Evolutionary conservation across 2,329 filamentous ascomycete genomes (phyloP).

Genomic region (Sporothrix sp.): DNA sequence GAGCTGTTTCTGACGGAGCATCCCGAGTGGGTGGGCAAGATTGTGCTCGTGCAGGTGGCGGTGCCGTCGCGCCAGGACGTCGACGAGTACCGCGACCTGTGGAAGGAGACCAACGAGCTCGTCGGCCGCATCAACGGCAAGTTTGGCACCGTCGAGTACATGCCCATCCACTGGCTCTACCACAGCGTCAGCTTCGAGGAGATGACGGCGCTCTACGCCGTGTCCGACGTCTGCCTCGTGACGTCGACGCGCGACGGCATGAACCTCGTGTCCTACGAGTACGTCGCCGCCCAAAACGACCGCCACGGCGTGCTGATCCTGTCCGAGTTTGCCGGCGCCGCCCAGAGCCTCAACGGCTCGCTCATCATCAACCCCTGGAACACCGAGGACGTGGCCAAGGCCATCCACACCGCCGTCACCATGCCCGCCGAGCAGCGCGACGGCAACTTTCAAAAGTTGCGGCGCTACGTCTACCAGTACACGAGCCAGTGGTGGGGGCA

Average conservation of each 20-base stretch:
- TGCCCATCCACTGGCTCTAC: slow-evolving; percentile 97
- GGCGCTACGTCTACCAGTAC: slow-evolving; percentile 95
- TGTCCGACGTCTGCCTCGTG: slow-evolving; percentile 85
- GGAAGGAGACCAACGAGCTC: slow-evolving; percentile 91
- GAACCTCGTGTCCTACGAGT: slow-evolving; percentile 98
- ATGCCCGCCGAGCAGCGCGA: slow-evolving; percentile 85
- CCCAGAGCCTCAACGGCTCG: slow-evolving; percentile 86
- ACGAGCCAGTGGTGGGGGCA: slow-evolving; percentile 96
- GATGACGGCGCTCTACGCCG: slow-evolving; percentile 83
- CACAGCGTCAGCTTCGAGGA: slow-evolving; percentile 94
- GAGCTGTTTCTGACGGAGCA: slow-evolving; percentile 96
- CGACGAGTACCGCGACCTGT: slow-evolving; percentile 94
- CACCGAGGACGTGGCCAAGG: slow-evolving; percentile 85
- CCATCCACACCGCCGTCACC: slow-evolving; percentile 91
- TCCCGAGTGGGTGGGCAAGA: slow-evolving; percentile 95
- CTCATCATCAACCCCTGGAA: slow-evolving; percentile 98
- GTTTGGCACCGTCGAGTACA: slow-evolving; percentile 95
- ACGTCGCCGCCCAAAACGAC: slow-evolving; percentile 86
- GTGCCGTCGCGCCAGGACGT: slow-evolving; percentile 92
- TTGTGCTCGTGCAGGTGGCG: slow-evolving; percentile 90
- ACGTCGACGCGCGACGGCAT: slow-evolving; percentile 96
- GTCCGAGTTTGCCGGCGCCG: slow-evolving; percentile 92
- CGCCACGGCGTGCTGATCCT: slow-evolving; percentile 90
- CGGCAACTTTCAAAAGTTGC: slow-evolving; percentile 81
- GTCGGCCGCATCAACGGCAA: slow-evolving; percentile 95